Evolutionary conservation across 164 flowering plant species (phyloP), one percentile per base, ranked within the genome.

Genomic region (Nymphaea colorata): DNA sequence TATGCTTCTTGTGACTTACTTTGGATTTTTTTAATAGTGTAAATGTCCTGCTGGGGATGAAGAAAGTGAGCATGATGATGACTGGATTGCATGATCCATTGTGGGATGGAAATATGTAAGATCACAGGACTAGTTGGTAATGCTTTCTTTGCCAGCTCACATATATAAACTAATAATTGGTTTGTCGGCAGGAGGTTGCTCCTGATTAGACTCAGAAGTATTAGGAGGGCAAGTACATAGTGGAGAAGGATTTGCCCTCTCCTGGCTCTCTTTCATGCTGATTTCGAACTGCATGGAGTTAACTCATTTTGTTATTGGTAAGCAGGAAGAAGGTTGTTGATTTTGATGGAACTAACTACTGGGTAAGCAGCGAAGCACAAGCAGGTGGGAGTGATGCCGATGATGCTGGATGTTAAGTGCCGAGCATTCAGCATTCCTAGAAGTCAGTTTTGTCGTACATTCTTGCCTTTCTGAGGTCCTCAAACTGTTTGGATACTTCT

Each of bases 21-120:
- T 25, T 25, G 36, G 36, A 25, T 25, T 25, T 25, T 25, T 47
- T 12, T 63, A 51, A 66, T 78, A 91, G 97, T 55, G 90, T 86
- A 71, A 89, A 89, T 76, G 77, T 89, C 64, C 72, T 80, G 4
- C 72, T 72, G 47, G 97, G 96, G 55, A 78, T 67, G 67, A 75
- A 81, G 74, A 91, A 91, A 75, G 88, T 86, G 7, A 72, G 92
- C 36, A 44, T 77, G 80, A 86, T 89, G 96, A 78, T 80, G 60
- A 86, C 93, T 15, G 97, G 97, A 69, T 14, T 82, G 89, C 93
- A 89, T 77, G 84, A 17, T 76, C 88, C 16, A 79, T 85, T 55
- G 83, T 91, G 57, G 97, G 97, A 3, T 91, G 96, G 96, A 87
- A 82, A 89, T 87, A 89, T 74, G 97, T 91, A 77, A 86, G 85